phyloP scores from a whole-genome alignment of 192 early-diverging fungal genomes.

The Chytriomyces hyalinus region DNA sequence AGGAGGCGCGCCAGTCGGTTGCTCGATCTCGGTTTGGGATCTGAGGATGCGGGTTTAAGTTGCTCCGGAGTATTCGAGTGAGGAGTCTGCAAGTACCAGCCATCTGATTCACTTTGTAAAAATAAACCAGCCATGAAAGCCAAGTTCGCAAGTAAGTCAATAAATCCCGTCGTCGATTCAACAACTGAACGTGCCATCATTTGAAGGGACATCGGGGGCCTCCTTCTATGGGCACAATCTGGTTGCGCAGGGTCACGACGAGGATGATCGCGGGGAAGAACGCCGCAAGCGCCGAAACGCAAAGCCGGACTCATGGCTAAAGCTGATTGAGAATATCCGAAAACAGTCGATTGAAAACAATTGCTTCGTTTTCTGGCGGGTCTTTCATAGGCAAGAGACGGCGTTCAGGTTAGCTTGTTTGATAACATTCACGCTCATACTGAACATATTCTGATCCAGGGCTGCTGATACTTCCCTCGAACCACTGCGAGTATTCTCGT shows the following conservation, averaged over 20 bases:
- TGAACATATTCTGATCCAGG: not conserved
- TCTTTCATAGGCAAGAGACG: constrained; percentile 1
- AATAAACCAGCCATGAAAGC: not conserved
- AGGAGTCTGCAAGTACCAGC: too few species aligned
- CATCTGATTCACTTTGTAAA: too few species aligned
- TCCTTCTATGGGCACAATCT: too few species aligned
- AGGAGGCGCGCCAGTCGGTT: constrained; percentile 43
- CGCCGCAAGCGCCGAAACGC: too few species aligned
- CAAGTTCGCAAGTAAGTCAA: not conserved
- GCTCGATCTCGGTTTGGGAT: not conserved
- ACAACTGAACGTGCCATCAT: not conserved
- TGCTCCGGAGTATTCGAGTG: too few species aligned
- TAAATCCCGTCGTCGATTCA: not conserved
- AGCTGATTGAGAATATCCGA: not conserved
- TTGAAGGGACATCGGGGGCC: too few species aligned
- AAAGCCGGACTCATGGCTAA: not conserved
- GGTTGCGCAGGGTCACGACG: too few species aligned
- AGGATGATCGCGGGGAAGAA: too few species aligned
- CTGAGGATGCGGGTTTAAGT: too few species aligned
- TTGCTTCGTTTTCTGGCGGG: constrained; percentile 15
- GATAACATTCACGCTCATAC: not conserved
- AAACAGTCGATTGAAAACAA: not conserved
- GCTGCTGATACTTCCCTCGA: not conserved
- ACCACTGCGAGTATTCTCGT: constrained; percentile 36
- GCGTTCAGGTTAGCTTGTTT: constrained; percentile 6